Conservation (phyloP, 345 rosid species). For the Physaria fendleri region DNA sequence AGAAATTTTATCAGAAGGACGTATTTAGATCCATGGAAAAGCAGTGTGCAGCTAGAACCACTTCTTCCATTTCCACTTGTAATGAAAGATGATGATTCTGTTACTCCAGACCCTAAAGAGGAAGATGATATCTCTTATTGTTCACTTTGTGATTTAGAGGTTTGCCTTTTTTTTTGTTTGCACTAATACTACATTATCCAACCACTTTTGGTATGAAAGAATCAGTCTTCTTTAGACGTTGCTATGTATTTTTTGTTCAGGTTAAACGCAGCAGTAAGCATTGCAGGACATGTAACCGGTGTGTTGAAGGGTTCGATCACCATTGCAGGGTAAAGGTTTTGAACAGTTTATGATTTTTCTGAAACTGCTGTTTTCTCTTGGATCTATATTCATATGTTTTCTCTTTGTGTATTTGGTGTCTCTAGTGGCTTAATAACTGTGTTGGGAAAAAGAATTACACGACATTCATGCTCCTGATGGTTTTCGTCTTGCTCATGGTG, state of each 20-base stretch:
- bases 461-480: constrained; percentile 77
- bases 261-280: constrained; percentile 96
- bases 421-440: constrained; percentile 96
- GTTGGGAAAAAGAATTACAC: constrained; percentile 92
- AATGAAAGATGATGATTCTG: constrained; percentile 73
- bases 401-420: not conserved
- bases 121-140: constrained; percentile 77
- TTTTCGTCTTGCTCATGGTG: constrained; percentile 77
- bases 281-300: constrained; percentile 86
- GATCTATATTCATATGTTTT: not conserved
- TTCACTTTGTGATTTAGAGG: constrained; percentile 83
- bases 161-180: constrained; percentile 18
- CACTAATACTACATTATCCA: not conserved
- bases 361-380: not conserved
- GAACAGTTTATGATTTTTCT: not conserved
- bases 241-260: constrained; percentile 28
- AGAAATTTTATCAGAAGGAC: constrained; percentile 67
- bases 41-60: constrained; percentile 60
- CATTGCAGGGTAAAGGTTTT: constrained; percentile 72
- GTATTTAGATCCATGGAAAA: constrained; percentile 74
- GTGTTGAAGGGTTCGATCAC: constrained; percentile 98
- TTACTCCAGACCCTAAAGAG: constrained; percentile 62
- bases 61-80: constrained; percentile 85
- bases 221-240: not conserved
- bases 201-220: not conserved